phyloP scores from a whole-genome alignment of 106 monocot species.

The Phalaenopsis aphrodite region DNA sequence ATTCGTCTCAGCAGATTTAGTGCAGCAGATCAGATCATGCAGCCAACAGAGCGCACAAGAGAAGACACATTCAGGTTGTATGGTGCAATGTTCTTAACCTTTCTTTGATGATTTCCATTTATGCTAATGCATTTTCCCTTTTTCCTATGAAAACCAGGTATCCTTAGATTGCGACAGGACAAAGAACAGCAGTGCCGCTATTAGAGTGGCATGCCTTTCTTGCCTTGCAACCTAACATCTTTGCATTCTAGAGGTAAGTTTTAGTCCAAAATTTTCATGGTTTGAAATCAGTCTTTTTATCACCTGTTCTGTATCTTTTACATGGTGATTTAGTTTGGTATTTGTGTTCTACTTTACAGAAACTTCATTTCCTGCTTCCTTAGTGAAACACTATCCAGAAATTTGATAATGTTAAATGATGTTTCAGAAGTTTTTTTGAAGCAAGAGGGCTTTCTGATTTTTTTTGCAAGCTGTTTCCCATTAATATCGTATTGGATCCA shows the following conservation, averaged over 20 bases:
- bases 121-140: background rate
- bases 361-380: background rate
- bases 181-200: constrained; percentile 2
- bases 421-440: too few relatives aligned
- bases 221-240: constrained; percentile 2
- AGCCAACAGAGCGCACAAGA: background rate
- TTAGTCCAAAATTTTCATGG: background rate
- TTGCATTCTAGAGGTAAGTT: background rate
- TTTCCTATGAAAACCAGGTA: constrained; percentile 1
- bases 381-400: too few relatives aligned
- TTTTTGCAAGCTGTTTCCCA: too few relatives aligned
- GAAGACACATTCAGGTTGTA: background rate
- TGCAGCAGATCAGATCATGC: background rate
- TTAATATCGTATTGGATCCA: too few relatives aligned
- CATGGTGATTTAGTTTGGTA: background rate
- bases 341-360: background rate
- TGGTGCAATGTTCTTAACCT: background rate
- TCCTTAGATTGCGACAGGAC: background rate
- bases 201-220: background rate
- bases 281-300: background rate
- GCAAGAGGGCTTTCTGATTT: too few relatives aligned
- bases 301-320: background rate
- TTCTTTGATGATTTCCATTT: background rate
- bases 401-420: too few relatives aligned
- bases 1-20: background rate